Conservation (phyloP, 1,284 basidiomycete species). For the Austroboletus rostrupii region DNA sequence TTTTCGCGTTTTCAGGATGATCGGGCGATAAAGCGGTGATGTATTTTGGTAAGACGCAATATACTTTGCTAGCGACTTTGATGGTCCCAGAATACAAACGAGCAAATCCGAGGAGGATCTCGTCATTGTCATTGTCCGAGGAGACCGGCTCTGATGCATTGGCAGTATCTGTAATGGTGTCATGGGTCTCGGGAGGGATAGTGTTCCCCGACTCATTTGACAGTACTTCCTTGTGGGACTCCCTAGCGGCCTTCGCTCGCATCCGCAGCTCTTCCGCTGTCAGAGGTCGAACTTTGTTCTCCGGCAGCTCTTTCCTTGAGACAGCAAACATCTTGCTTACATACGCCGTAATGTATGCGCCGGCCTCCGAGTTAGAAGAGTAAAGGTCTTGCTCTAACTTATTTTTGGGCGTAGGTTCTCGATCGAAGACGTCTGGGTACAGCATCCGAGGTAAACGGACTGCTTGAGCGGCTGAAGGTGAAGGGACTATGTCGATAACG, state of each 20-base stretch:
- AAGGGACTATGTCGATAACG: slow-evolving; percentile 88
- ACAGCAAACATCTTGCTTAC: slow-evolving; percentile 99
- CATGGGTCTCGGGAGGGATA: slow-evolving; percentile 17
- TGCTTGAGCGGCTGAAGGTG: slow-evolving; percentile 81
- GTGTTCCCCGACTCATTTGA: slow-evolving; percentile 27
- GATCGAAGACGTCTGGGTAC: slow-evolving; percentile 71
- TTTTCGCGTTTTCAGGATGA: slow-evolving; percentile 70
- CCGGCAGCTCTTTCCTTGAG: slow-evolving; percentile 74
- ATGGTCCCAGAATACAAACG: slow-evolving; percentile 91
- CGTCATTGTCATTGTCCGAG: slow-evolving; percentile 49
- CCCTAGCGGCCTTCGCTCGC: slow-evolving; percentile 62
- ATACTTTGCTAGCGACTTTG: slow-evolving; percentile 59
- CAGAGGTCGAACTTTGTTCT: slow-evolving; percentile 73
- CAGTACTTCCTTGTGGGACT: slow-evolving; percentile 38
- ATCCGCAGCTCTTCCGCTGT: slow-evolving; percentile 87
- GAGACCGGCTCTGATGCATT: slow-evolving; percentile 14
- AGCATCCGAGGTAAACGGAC: slow-evolving; percentile 90
- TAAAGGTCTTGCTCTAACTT: slow-evolving; percentile 84
- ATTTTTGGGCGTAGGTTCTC: slow-evolving; percentile 60
- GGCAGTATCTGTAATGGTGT: slow-evolving; percentile 7
- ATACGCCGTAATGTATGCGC: slow-evolving; percentile 75
- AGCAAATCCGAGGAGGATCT: slow-evolving; percentile 87
- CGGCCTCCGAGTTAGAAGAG: slow-evolving; percentile 57
- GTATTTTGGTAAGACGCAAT: slow-evolving; percentile 89
- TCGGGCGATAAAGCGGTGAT: slow-evolving; percentile 60